These are phyloP conservation scores for Pilatotrama ljubarskyi DNA, from an alignment of 768 basidiomycete species.

Conservation along the genomic window DNA sequence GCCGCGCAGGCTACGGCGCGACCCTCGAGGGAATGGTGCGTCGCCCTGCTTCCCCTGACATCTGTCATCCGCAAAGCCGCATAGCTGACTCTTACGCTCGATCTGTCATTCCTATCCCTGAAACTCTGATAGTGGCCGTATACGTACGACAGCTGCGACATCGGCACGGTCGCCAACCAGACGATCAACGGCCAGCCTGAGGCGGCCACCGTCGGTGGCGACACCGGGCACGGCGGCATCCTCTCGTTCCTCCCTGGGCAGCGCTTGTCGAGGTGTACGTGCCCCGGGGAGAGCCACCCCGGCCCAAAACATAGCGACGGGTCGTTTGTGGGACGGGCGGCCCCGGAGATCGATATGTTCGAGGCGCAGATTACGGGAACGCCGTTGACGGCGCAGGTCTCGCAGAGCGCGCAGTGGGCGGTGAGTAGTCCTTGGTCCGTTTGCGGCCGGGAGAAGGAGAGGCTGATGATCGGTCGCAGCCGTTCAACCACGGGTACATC, in stretches of 20 bases:
- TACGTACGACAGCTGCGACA: conserved; percentile 82
- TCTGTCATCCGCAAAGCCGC: not conserved
- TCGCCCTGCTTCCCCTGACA: conserved; percentile 10
- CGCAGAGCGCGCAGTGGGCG: conserved; percentile 84
- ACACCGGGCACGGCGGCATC: conserved; percentile 47
- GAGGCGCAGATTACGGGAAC: conserved; percentile 68
- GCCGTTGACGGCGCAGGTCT: conserved; percentile 59
- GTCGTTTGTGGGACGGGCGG: conserved; percentile 70
- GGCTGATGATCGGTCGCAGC: conserved; percentile 39
- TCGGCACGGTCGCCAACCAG: conserved; percentile 91
- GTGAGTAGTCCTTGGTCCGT: conserved; percentile 50
- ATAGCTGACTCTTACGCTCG: conserved; percentile 2
- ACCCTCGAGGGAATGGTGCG: conserved; percentile 77
- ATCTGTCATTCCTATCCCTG: not conserved
- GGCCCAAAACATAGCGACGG: conserved; percentile 81
- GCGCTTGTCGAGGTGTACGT: conserved; percentile 85
- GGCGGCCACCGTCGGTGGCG: conserved; percentile 63
- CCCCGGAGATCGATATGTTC: conserved; percentile 90
- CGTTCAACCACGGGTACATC: conserved; percentile 72
- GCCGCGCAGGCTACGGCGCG: conserved; percentile 88
- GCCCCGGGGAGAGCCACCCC: conserved; percentile 81
- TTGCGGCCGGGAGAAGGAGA: not conserved
- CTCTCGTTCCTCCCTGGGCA: conserved; percentile 90
- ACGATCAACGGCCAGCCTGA: conserved; percentile 63
- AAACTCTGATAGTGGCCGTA: conserved; percentile 66